Conservation (phyloP, 2,329 filamentous ascomycete species). For the Geosmithia flava region DNA sequence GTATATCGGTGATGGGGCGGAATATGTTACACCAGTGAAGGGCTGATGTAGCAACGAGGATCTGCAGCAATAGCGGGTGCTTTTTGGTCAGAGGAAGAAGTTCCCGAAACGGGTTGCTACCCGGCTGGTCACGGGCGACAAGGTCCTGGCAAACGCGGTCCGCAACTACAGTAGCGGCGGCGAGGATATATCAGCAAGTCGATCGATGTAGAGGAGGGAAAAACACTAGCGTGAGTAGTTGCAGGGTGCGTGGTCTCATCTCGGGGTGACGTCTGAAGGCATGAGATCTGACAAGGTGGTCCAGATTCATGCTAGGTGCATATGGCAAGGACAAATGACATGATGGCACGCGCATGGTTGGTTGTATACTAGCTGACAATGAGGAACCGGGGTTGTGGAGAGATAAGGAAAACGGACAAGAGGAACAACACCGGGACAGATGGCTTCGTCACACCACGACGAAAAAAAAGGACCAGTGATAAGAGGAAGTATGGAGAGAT, state of each 20-base stretch:
- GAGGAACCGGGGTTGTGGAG: background rate
- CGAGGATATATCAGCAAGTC: constrained; percentile 10
- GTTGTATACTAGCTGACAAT: background rate
- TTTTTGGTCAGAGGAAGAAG: constrained; percentile 31
- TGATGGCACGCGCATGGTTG: background rate
- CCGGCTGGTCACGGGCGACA: constrained; percentile 31
- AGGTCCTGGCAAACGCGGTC: constrained; percentile 41
- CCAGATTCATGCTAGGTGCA: background rate
- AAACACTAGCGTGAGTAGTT: background rate
- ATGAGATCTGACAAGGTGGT: background rate
- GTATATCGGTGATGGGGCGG: constrained; percentile 18
- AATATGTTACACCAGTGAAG: constrained; percentile 34
- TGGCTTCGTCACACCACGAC: background rate
- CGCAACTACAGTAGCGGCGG: constrained; percentile 19
- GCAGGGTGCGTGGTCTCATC: too few species aligned
- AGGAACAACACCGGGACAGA: background rate
- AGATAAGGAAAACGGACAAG: background rate
- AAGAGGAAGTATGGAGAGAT: background rate
- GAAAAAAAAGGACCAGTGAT: background rate
- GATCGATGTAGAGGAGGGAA: background rate
- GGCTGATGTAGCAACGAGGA: constrained; percentile 35
- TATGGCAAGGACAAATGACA: background rate
- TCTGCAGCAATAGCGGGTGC: constrained; percentile 32
- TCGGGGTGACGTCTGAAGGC: background rate
- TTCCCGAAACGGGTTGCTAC: constrained; percentile 34